These are phyloP conservation scores for Zea luxurians DNA, from an alignment of 176 grass and related monocot genomes.

Conservation along the genomic window DNA sequence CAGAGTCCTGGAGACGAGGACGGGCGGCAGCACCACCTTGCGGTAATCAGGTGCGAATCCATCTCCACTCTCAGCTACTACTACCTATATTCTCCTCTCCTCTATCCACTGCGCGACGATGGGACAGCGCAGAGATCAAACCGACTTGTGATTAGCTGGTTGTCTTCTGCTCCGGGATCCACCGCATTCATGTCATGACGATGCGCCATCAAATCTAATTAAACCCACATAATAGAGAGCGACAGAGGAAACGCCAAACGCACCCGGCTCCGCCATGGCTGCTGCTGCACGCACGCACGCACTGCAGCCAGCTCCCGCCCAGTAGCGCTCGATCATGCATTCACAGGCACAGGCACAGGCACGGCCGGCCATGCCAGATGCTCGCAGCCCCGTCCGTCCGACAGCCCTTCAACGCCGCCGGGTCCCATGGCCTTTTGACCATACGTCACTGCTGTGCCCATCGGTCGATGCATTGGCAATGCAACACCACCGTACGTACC, in stretches of 20 bases:
- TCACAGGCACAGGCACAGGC: neutral
- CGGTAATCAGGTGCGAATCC: constrained; percentile 36
- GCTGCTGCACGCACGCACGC: neutral
- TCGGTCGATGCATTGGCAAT: no score
- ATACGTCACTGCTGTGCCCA: neutral
- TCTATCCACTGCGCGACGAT: neutral
- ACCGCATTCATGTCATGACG: neutral
- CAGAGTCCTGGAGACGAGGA: constrained; percentile 39
- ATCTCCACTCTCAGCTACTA: neutral
- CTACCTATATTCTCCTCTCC: neutral
- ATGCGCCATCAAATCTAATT: neutral
- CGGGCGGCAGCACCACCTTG: neutral
- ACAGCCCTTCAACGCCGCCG: constrained; percentile 12
- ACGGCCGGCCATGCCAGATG: constrained; percentile 8
- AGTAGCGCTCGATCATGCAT: neutral
- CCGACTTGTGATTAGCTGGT: neutral
- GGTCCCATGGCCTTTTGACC: constrained; percentile 40
- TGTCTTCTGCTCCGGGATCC: neutral
- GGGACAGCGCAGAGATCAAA: neutral
- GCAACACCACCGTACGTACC: neutral
- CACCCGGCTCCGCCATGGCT: constrained; percentile 22
- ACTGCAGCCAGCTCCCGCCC: neutral
- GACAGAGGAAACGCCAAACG: neutral
- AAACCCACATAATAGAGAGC: neutral
- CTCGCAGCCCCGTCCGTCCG: neutral